Evolutionary conservation across 208 protist species (phyloP), one percentile per base, ranked within the genome.

Genomic region (Endotrypanum monterogeii): DNA sequence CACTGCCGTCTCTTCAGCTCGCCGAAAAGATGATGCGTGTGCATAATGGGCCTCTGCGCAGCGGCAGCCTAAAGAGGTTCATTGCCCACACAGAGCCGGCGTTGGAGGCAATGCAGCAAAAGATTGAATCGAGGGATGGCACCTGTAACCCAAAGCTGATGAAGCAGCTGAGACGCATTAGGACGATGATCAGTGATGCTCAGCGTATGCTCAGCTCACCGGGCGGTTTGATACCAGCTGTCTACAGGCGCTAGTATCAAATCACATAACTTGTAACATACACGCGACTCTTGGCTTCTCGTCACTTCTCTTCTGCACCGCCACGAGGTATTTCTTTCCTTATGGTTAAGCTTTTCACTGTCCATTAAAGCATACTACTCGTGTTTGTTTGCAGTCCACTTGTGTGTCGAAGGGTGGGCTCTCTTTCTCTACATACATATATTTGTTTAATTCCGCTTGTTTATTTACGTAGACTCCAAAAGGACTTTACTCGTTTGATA

Each of bases 171-270:
- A 63, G 74, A 14, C 74, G 81, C 51, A 68, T 91, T 68, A 73
- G 82, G 54, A 74, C 71, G 60, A 88, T 89, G 82, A 32, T 86
- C 37, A 78, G 78, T 32, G 87, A 91, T 25, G 79, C 80, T 50
- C 78, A 81, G 77, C 79, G 51, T 39, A 74, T 89, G 72, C 62
- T 91, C 56, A 79, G 57, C 52, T 74, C 79, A 11, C 80, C 87
- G 20, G 72, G 76, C n/a, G 81, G 82, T 72, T 75, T 77, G 9
- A 51, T 71, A 1, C 83, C 83, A 16, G 73, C 70, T 3, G 76
- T 82, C 3, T 91, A 91, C 82, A 84, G 86, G 69, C 76, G 76
- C 25, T 82, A 63, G 70, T 25, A 32, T 8, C 16, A n/a, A 20
- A 61, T 6, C 16, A 7, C 18, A 44, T 48, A 1, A 20, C 9